Base-by-base conservation (phyloP, 441 rosid species). In the Brassica hybrid region DNA sequence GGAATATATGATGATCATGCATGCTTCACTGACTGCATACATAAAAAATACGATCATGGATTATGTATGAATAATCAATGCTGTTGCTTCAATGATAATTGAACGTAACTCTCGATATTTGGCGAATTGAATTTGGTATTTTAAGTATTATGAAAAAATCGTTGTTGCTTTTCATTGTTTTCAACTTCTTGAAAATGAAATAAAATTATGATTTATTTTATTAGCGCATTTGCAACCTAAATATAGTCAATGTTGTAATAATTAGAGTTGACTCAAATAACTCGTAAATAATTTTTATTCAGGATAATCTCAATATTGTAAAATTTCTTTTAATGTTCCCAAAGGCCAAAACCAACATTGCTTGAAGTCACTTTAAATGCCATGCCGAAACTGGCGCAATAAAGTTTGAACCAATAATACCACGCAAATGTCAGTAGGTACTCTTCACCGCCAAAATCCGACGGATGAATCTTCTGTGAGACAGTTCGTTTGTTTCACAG, bases 1-100 rank as follows among this genome's bases (percentile, higher is more conserved):
- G 32, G 32, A 58, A 21, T 58, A 58, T 58, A 58, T 10, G 63
- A 58, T 58, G 63, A 58, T 21, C 63, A 48, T 48, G 56, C 56
- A 48, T 48, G 17, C 17, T 48, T 48, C 56, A 48, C 56, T 48
- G 56, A 48, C 56, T 48, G 56, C 17, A 48, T 48, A 48, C 56
- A n/a, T n/a, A 48, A 48, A 48, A n/a, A n/a, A n/a, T 48, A n/a
- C 17, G 17, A 48, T 48, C 56, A 48, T 48, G 56, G 56, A 48
- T 48, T 48, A 48, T 48, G 52, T 45, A 45, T 4, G 14, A 45
- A 43, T 43, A 43, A 43, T 12, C 52, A 45, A 12, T 45, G 52
- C 14, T 45, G 52, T 13, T 45, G 52, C 52, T 45, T 45, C 52
- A 4, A 45, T 43, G 50, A 43, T 45, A 45, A 45, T 45, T 45